Evolutionary conservation across 31 red algal genomes (phyloP).

Genomic region (Asparagopsis taxiformis): DNA sequence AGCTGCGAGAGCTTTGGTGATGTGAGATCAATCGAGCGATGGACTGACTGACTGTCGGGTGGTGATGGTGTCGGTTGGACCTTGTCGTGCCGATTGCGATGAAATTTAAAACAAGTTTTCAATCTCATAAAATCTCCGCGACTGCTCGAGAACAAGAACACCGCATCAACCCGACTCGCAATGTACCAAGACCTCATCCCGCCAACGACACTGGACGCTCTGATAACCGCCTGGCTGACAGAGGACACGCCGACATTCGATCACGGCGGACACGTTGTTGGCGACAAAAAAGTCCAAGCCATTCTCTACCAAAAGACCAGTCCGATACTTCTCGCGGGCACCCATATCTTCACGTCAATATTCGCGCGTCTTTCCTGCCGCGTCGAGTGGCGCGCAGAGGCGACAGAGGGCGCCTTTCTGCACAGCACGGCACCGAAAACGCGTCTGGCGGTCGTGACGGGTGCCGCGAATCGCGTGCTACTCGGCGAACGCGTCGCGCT

Average conservation of each 20-base stretch:
- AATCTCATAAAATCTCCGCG: no score
- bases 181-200: constrained; percentile 29
- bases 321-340: constrained; percentile 70
- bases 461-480: constrained; percentile 62
- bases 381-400: constrained; percentile 50
- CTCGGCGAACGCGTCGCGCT: constrained; percentile 86
- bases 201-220: constrained; percentile 11
- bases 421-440: constrained; percentile 9
- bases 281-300: constrained; percentile 15
- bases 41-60: no score
- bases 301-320: constrained; percentile 73
- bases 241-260: constrained; percentile 94
- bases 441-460: constrained; percentile 57
- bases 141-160: no score
- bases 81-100: no score
- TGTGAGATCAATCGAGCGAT: no score
- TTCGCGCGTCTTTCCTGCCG: constrained; percentile 55
- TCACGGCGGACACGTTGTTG: constrained; percentile 61
- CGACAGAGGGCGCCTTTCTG: constrained; percentile 7
- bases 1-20: no score
- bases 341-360: constrained; percentile 80
- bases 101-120: no score
- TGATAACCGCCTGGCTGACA: constrained; percentile 61
- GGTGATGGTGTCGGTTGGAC: no score
- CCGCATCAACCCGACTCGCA: no score